Base-by-base conservation (phyloP, 2,329 filamentous ascomycete species). In the Ascochyta rabiei region DNA sequence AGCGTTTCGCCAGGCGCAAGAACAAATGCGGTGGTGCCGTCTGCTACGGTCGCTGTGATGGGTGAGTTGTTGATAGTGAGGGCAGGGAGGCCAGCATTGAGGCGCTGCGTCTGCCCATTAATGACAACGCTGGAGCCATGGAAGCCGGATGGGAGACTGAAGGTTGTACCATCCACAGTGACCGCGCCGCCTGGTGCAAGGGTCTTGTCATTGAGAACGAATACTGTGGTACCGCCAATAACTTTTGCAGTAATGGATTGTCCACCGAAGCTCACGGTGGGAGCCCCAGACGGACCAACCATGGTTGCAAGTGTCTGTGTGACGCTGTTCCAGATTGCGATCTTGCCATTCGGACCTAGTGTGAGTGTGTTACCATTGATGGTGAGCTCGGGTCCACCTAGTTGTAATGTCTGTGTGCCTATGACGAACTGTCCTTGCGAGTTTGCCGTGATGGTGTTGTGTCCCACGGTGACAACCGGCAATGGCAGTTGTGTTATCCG, bases 281-380 rank as follows among this genome's bases (percentile, higher is more conserved):
- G 63, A 16, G 59, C 33, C 24, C 21, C 39, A 9, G 64, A 67
- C 15, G 59, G 50, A 9, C 44, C 35, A 1, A 58, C 56, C 12
- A 53, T 59, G n/a, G 63, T 68, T 28, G 52, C 56, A 4, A 75
- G 56, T 2, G 66, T 68, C 21, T 67, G 61, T 2, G 69, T 68
- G 5, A 63, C 68, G 18, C 72, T 72, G 41, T 75, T 75, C 18
- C 77, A 66, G 0, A 79, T 59, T 0, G 76, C 65, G 19, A 74
- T 69, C 15, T 64, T 69, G 8, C 69, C 75, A 34, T 70, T 75
- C 12, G 74, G 67, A 12, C 66, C 71, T 4, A 76, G 56, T 13
- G 70, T 73, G 2, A 76, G 45, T 5, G 65, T 70, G 26, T 73
- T 76, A 5, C 63, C 76, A 34, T 72, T 69, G 0, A 78, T 64